These are phyloP conservation scores for Teratosphaeriaceae sp. DNA, from an alignment of 2,329 filamentous ascomycete genomes.

Conservation along the genomic window DNA sequence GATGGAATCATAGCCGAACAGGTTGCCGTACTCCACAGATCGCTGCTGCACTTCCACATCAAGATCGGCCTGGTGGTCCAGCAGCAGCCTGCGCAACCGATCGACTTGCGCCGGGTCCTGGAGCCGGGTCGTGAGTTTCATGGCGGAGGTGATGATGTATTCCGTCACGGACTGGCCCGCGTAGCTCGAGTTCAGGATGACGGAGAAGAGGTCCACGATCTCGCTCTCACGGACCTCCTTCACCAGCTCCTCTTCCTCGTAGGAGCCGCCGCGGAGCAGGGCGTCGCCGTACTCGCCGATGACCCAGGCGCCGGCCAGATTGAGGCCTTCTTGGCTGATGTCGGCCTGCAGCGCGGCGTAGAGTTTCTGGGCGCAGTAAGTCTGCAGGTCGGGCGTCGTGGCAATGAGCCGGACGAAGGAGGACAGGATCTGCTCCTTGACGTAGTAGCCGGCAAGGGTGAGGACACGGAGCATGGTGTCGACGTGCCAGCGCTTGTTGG, in stretches of 20 bases:
- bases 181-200: slow-evolving; percentile 91
- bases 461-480: slow-evolving; percentile 95
- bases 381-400: slow-evolving; percentile 88
- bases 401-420: slow-evolving; percentile 95
- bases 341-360: slow-evolving; percentile 89
- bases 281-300: slow-evolving; percentile 96
- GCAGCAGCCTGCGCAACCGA: slow-evolving; percentile 70
- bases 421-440: slow-evolving; percentile 95
- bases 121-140: slow-evolving; percentile 90
- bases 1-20: slow-evolving; percentile 87
- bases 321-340: slow-evolving; percentile 94
- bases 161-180: slow-evolving; percentile 85
- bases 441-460: slow-evolving; percentile 89
- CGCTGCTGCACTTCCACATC: slow-evolving; percentile 96
- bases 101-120: slow-evolving; percentile 80
- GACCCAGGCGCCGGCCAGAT: slow-evolving; percentile 89
- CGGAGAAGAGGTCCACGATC: slow-evolving; percentile 84
- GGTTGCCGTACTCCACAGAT: slow-evolving; percentile 87
- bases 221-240: slow-evolving; percentile 78
- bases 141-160: slow-evolving; percentile 90
- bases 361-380: slow-evolving; percentile 92
- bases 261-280: slow-evolving; percentile 80
- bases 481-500: slow-evolving; percentile 97
- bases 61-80: slow-evolving; percentile 73
- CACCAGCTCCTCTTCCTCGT: slow-evolving; percentile 89